Evolutionary conservation across 2,329 filamentous ascomycete genomes (phyloP).

Genomic region (Colletotrichum sp.): DNA sequence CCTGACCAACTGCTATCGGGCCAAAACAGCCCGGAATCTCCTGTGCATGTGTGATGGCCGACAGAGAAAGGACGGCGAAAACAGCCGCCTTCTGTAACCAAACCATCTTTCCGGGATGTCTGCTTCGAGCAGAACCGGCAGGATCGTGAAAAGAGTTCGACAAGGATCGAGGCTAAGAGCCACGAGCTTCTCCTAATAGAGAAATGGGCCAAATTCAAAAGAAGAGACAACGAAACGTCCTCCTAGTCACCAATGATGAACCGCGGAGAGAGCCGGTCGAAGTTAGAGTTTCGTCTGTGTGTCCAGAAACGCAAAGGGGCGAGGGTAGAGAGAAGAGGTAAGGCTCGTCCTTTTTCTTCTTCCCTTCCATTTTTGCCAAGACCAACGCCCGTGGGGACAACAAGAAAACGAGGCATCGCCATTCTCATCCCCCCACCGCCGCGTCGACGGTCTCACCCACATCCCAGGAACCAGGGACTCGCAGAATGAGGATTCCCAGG

Average conservation of each 20-base stretch:
- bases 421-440: neutral
- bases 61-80: neutral
- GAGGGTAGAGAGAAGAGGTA: neutral
- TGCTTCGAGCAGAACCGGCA: neutral
- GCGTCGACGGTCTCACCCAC: neutral
- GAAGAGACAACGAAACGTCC: neutral
- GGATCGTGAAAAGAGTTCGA: neutral
- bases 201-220: neutral
- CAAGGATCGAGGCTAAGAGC: fast-evolving
- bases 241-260: neutral
- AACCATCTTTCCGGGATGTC: neutral
- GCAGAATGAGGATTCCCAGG: neutral
- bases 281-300: neutral
- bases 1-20: too few species aligned
- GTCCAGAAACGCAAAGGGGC: neutral
- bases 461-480: neutral
- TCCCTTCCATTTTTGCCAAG: neutral
- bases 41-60: neutral
- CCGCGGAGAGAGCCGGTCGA: neutral
- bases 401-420: neutral
- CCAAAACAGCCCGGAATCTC: too few species aligned
- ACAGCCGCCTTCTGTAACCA: neutral
- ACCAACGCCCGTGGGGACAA: neutral
- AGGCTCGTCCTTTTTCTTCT: neutral
- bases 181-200: neutral